Base-by-base conservation (phyloP, 164 flowering plant species). In the Chimonanthus salicifolius region DNA sequence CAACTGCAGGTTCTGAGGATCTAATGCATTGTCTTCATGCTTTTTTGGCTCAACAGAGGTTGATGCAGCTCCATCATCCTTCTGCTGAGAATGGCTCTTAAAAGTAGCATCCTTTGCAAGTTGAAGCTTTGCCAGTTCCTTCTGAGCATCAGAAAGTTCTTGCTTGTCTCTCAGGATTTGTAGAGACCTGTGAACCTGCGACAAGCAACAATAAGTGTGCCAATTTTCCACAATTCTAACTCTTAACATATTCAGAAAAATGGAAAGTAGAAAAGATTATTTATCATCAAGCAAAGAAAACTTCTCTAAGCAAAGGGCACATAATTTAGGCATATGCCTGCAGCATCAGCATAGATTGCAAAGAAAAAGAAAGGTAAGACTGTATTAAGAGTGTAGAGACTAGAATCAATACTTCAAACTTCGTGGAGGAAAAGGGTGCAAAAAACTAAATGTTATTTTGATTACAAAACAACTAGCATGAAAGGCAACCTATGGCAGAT, bases 81-180 rank as follows among this genome's bases (percentile, higher is more conserved):
- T 83, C 45, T 82, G 77, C 48, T 84, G 86, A 7, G 80, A 76
- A 72, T 82, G 85, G 67, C 76, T 77, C 4, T 88, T 91, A 54
- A n/a, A 8, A 54, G 60, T n/a, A 54, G 60, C 60, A 13, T 15
- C 60, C 60, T 90, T 95, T 16, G 74, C 89, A 80, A 89, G 87
- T 73, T 94, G 97, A 79, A 94, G 90, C 79, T 90, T 92, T 62
- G 92, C 91, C n/a, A 94, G 85, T 81, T 92, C 97, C 80, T 90
- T 91, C 78, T 92, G 97, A 47, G 95, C 70, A 58, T 92, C 97
- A n/a, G 94, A 92, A 68, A 94, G 90, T 78, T 94, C 97, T 83
- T 94, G 98, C 75, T 94, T 94, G 84, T 94, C 98, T 80, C 97
- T 87, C 49, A 94, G 82, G 62, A 94, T 90, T 79, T 92, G 97